Evolutionary conservation across 1,284 basidiomycete genomes (phyloP).

Genomic region (Cutaneotrichosporon curvatum): DNA sequence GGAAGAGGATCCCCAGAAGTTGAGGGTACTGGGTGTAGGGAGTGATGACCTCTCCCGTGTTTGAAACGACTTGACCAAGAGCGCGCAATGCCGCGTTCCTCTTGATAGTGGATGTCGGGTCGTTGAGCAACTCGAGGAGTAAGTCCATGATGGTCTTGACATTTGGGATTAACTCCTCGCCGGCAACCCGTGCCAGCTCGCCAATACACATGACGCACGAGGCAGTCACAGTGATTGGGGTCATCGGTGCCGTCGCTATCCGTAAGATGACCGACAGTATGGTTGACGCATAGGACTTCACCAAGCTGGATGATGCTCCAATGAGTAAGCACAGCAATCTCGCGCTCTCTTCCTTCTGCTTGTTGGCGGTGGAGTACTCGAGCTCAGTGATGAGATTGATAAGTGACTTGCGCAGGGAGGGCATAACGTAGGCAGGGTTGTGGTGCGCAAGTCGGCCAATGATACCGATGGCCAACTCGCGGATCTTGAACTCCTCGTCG

Average conservation of each 20-base stretch:
- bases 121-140: constrained; percentile 79
- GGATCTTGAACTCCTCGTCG: constrained; percentile 92
- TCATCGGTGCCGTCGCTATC: constrained; percentile 69
- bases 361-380: constrained; percentile 88
- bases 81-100: constrained; percentile 92
- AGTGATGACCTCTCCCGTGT: constrained; percentile 88
- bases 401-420: constrained; percentile 87
- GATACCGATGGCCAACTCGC: constrained; percentile 79
- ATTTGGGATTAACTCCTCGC: constrained; percentile 79
- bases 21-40: constrained; percentile 88
- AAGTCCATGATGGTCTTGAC: constrained; percentile 84
- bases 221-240: constrained; percentile 80
- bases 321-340: constrained; percentile 79
- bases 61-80: constrained; percentile 89
- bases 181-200: constrained; percentile 86
- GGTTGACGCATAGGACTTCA: constrained; percentile 94
- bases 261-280: constrained; percentile 84
- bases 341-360: constrained; percentile 80
- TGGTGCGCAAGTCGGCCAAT: constrained; percentile 92
- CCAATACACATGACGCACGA: constrained; percentile 92
- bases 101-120: constrained; percentile 66
- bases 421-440: constrained; percentile 99
- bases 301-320: constrained; percentile 82
- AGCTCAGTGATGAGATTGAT: constrained; percentile 96
- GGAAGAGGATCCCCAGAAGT: constrained; percentile 76